These are phyloP conservation scores for Eucalyptus polyanthemos DNA, from an alignment of 345 rosid species.

Conservation along the genomic window DNA sequence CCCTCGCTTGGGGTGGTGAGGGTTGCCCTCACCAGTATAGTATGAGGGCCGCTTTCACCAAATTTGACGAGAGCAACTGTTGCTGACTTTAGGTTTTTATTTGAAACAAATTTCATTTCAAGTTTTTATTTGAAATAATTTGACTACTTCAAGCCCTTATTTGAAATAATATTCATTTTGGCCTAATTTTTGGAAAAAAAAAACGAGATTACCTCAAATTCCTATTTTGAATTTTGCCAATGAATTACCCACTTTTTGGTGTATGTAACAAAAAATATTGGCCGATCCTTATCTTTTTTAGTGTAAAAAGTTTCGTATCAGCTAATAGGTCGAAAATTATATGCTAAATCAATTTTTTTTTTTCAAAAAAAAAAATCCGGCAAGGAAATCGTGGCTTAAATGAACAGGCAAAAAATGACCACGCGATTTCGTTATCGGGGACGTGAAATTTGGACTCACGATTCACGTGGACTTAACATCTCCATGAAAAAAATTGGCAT, in stretches of 20 bases:
- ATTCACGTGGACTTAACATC: background rate
- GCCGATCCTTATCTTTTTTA: background rate
- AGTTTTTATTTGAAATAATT: no score
- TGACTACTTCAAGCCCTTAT: rapidly evolving
- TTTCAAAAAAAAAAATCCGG: background rate
- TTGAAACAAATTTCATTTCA: no score
- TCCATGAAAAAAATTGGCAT: background rate
- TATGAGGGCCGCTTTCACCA: rapidly evolving
- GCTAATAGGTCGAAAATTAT: background rate
- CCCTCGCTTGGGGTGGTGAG: no score
- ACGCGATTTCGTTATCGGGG: background rate
- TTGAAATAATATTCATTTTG: no score
- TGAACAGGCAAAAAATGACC: background rate
- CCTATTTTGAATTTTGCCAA: no score
- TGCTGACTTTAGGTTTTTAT: rapidly evolving
- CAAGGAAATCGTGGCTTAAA: background rate
- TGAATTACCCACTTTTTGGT: no score
- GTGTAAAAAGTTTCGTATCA: no score
- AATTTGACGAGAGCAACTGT: rapidly evolving
- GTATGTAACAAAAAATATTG: no score
- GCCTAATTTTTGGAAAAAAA: rapidly evolving
- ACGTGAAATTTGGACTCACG: background rate
- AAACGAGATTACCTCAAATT: no score
- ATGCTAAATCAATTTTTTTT: background rate
- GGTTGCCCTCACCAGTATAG: no score